Base-by-base conservation (phyloP, 441 rosid genomes). In the Mallotus repandus region DNA sequence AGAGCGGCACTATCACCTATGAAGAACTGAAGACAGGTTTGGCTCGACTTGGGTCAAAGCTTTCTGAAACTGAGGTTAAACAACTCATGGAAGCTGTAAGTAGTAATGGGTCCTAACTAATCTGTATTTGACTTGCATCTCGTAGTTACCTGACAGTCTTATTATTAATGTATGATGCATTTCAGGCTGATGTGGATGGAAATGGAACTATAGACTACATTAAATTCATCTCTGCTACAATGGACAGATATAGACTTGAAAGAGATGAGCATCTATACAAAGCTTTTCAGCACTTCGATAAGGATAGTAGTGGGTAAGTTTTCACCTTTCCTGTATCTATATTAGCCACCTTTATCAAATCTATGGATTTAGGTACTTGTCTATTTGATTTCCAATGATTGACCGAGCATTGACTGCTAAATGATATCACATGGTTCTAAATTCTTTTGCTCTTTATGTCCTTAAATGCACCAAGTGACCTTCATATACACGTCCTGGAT, bases 241-340 rank as follows among this genome's bases (percentile, higher is more conserved):
- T 93, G 98, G 92, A 91, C 71, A 81, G 93, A 81, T 81, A 89
- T 82, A 85, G 80, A 82, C 76, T 93, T 32, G 98, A 93, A 83
- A 84, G 90, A 71, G 98, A 93, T 10, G 99, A 91, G 46, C 93
- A 93, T 83, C 81, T 95, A 13, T 89, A 80, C 86, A 90, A 87
- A 84, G 99, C 99, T 13, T 95, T 95, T 73, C 93, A 81, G 80
- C 86, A 90, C 78, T 95, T 95, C 68, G 99, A 95, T 80, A 95
- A 86, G 84, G 98, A 95, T 81, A 83, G 85, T 72, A 89, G 97
- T 19, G 99, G 99, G 98, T 93, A 73, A 82, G 93, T 74, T 66
- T 66, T 67, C 16, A 48, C 29, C 29, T 49, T 29, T 71, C 55
- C 21, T 68, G 10, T 54, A 14, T 59, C 68, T n/a, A 63, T 55